phyloP scores from a whole-genome alignment of 2,329 filamentous ascomycete genomes.

The Fusarium begoniae region DNA sequence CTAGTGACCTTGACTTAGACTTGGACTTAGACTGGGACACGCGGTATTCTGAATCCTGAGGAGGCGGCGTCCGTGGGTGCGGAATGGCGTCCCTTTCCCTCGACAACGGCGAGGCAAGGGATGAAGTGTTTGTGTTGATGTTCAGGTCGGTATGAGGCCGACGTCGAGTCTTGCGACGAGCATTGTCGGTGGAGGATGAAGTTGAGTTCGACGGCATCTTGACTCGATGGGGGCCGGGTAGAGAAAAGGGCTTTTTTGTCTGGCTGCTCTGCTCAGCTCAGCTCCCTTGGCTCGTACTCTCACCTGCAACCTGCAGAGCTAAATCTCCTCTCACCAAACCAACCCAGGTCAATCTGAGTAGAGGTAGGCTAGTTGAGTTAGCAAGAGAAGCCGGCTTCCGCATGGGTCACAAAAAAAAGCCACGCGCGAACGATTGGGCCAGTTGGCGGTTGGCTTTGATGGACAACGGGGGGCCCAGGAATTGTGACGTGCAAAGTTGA shows the following conservation, averaged over 20 bases:
- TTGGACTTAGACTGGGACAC: slow-evolving; percentile 24
- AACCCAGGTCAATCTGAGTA: slow-evolving; percentile 27
- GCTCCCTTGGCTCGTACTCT: slow-evolving; percentile 8
- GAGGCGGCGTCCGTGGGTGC: slow-evolving; percentile 36
- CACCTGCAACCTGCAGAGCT: slow-evolving; percentile 17
- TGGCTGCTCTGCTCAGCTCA: slow-evolving; percentile 10
- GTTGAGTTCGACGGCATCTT: slow-evolving; percentile 34
- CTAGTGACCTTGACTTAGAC: slow-evolving; percentile 34
- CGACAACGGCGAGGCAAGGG: slow-evolving; percentile 35
- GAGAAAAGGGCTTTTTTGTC: slow-evolving; percentile 35
- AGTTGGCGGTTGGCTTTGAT: slow-evolving; percentile 36
- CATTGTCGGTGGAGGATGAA: slow-evolving; percentile 38
- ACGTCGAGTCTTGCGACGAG: slow-evolving; percentile 38
- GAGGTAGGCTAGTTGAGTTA: slow-evolving; percentile 26
- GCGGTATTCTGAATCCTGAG: slow-evolving; percentile 22
- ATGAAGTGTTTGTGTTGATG: slow-evolving; percentile 38
- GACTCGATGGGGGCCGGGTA: slow-evolving; percentile 21
- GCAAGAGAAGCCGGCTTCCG: slow-evolving; percentile 34
- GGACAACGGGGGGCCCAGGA: slow-evolving; percentile 23
- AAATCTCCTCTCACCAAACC: slow-evolving; percentile 24
- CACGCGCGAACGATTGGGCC: slow-evolving; percentile 30
- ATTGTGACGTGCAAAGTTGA: slow-evolving; percentile 42
- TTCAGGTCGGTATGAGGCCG: slow-evolving; percentile 39
- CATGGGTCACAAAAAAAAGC: slow-evolving; percentile 36
- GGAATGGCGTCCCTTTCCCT: slow-evolving; percentile 35